phyloP scores from a whole-genome alignment of 257 asterid genomes.

The Nicotiana paniculata region DNA sequence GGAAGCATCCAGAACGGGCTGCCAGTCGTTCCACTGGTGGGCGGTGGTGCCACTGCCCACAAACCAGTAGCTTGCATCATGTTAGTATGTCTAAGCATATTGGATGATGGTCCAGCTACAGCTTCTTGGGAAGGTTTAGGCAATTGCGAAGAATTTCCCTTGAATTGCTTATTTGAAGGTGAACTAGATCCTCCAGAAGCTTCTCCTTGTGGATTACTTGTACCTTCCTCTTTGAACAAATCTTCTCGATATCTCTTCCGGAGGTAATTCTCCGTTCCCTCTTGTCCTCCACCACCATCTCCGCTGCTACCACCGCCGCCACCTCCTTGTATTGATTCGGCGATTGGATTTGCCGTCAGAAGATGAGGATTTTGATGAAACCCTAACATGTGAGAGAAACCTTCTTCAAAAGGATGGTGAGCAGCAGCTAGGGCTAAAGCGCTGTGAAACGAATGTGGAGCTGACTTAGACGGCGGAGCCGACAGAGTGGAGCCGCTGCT shows the following conservation, averaged over 20 bases:
- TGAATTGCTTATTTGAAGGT: conserved; percentile 49
- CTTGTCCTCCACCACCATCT: conserved; percentile 27
- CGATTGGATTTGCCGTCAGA: conserved; percentile 33
- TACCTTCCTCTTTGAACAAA: conserved; percentile 50
- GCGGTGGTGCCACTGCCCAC: conserved; percentile 41
- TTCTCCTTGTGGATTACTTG: conserved; percentile 30
- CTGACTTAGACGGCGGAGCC: conserved; percentile 61
- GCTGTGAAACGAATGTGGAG: conserved; percentile 57
- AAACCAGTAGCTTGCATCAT: conserved; percentile 45
- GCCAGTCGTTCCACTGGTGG: conserved; percentile 17
- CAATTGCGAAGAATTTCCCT: conserved; percentile 17
- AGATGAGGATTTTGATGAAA: conserved; percentile 46
- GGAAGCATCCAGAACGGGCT: conserved; percentile 62
- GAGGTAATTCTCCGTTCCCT: conserved; percentile 44
- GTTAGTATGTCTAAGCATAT: conserved; percentile 30
- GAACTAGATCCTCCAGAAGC: conserved; percentile 36
- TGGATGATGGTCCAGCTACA: conserved; percentile 26
- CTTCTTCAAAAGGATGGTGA: conserved; percentile 39
- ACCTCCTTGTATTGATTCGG: conserved; percentile 27
- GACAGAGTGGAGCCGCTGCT: conserved; percentile 63
- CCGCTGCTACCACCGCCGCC: conserved; percentile 31
- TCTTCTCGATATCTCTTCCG: conserved; percentile 70
- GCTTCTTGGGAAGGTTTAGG: conserved; percentile 26
- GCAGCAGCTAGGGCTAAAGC: conserved; percentile 45
- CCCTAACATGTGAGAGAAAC: conserved; percentile 62